phyloP scores from a whole-genome alignment of 2,329 filamentous ascomycete genomes.

The Cladophialophora chaetospira region DNA sequence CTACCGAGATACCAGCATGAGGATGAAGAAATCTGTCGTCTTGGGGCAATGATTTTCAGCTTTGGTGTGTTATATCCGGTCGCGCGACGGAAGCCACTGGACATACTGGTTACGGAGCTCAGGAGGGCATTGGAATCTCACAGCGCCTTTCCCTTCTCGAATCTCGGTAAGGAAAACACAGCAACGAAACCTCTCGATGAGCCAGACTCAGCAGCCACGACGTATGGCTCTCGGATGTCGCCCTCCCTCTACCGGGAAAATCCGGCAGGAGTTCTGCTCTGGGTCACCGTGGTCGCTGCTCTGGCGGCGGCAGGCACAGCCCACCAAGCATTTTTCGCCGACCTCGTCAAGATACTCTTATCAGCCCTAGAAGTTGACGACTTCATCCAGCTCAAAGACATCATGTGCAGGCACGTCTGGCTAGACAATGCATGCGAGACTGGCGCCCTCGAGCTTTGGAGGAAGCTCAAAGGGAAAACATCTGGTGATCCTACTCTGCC shows the following conservation, averaged over 20 bases:
- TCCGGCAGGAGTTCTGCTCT: conserved; percentile 1
- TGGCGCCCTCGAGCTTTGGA: conserved; percentile 6
- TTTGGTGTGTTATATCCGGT: conserved; percentile 17
- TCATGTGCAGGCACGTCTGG: conserved; percentile 14
- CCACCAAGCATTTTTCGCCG: conserved; percentile 11
- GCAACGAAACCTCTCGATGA: not conserved
- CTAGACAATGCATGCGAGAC: conserved; percentile 6
- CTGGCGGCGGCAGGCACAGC: not conserved
- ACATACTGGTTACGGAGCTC: not conserved
- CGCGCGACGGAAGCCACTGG: not conserved
- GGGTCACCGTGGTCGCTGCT: conserved; percentile 9
- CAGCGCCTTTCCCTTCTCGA: not conserved
- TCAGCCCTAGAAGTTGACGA: not conserved
- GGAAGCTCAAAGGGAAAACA: not conserved
- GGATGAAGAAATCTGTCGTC: conserved; percentile 13
- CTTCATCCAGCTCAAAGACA: conserved; percentile 1
- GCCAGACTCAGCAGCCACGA: not conserved
- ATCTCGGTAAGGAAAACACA: not conserved
- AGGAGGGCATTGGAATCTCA: not conserved
- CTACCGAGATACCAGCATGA: not conserved
- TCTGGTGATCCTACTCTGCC: not conserved
- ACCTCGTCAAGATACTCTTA: not conserved
- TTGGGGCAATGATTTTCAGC: conserved; percentile 13
- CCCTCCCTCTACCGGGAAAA: not conserved
- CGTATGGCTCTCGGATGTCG: not conserved